Conservation (phyloP, 2,329 filamentous ascomycete genomes). For the Metarhizium album region DNA sequence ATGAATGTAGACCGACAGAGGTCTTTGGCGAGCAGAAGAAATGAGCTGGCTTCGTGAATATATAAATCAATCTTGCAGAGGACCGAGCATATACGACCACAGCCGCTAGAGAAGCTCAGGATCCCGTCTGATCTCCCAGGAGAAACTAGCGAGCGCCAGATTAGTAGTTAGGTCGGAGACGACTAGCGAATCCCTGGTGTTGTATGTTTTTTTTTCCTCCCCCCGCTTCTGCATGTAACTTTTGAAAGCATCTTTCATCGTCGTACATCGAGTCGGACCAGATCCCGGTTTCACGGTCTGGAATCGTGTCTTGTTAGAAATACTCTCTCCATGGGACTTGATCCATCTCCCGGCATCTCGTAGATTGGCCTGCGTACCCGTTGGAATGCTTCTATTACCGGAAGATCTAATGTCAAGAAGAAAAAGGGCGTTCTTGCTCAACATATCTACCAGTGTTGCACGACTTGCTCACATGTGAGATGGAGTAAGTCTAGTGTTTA, state of each 20-base stretch:
- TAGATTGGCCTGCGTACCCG: constrained; percentile 34
- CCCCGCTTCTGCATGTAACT: too few species aligned
- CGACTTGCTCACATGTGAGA: constrained; percentile 29
- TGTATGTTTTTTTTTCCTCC: too few species aligned
- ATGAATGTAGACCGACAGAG: constrained; percentile 38
- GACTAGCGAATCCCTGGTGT: too few species aligned
- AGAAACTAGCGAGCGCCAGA: too few species aligned
- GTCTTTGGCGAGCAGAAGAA: too few species aligned
- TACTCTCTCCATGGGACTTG: constrained; percentile 37
- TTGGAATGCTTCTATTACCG: constrained; percentile 42
- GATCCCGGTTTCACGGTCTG: constrained; percentile 20
- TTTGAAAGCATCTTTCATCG: constrained; percentile 40
- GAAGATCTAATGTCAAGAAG: constrained; percentile 43
- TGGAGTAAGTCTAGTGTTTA: constrained; percentile 37
- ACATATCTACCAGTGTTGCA: constrained; percentile 39
- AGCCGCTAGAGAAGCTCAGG: too few species aligned
- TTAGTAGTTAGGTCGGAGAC: too few species aligned
- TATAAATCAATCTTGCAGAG: too few species aligned
- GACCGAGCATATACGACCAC: too few species aligned
- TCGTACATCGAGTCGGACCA: constrained; percentile 34
- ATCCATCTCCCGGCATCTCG: constrained; percentile 43
- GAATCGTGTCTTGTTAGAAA: constrained; percentile 46
- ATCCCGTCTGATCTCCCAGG: too few species aligned
- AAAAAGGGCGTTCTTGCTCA: constrained; percentile 44
- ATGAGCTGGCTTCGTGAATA: too few species aligned